phyloP scores from a whole-genome alignment of 371 early-diverging fungal genomes.

The Chytridiales sp. region DNA sequence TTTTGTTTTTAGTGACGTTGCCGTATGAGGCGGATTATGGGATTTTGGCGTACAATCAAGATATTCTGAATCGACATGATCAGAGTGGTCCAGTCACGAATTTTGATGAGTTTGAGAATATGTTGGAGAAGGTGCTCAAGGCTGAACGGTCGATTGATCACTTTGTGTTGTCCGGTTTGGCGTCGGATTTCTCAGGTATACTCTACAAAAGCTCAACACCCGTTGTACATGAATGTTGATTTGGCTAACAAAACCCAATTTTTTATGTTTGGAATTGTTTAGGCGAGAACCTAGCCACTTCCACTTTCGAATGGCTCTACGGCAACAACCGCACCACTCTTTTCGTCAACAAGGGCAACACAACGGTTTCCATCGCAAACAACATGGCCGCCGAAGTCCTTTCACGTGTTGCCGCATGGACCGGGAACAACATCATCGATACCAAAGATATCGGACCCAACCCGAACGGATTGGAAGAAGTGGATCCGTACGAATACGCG shows the following conservation, averaged over 20 bases:
- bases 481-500: background rate
- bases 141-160: conserved; percentile 29
- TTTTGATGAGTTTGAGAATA: conserved; percentile 34
- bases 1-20: conserved; percentile 23
- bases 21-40: conserved; percentile 34
- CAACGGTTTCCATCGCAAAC: conserved; percentile 26
- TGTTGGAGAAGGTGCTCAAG: conserved; percentile 18
- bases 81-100: conserved; percentile 19
- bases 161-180: conserved; percentile 26
- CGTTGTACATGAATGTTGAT: background rate
- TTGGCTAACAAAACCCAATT: background rate
- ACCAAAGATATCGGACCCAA: conserved; percentile 18
- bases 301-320: conserved; percentile 33
- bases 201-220: background rate
- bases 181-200: conserved; percentile 32
- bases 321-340: conserved; percentile 19
- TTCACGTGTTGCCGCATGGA: conserved; percentile 27
- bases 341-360: conserved; percentile 13
- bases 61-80: conserved; percentile 25
- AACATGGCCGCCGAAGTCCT: conserved; percentile 28
- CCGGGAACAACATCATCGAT: conserved; percentile 27
- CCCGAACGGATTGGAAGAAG: too few species aligned
- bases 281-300: conserved; percentile 31
- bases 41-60: conserved; percentile 36
- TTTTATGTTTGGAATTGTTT: background rate